These are phyloP conservation scores for Trypanosoma melophagium DNA, from an alignment of 208 protist species.

Conservation along the genomic window DNA sequence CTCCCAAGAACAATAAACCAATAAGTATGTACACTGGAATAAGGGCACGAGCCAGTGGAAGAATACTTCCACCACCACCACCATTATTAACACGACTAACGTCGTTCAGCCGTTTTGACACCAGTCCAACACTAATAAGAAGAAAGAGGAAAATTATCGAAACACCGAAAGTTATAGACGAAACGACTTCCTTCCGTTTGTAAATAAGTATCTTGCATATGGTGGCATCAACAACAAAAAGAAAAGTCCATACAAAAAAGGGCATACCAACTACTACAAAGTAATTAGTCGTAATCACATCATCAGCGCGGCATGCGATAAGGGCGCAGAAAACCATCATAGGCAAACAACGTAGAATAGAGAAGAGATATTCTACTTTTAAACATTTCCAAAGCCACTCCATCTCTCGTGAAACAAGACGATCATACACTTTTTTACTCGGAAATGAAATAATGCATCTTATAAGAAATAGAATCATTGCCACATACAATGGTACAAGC, in stretches of 20 bases:
- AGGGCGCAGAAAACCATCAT: constrained; percentile 53
- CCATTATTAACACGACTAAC: constrained; percentile 31
- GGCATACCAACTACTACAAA: constrained; percentile 67
- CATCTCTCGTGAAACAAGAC: constrained; percentile 28
- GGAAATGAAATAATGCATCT: constrained; percentile 25
- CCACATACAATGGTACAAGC: constrained; percentile 66
- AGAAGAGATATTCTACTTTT: constrained; percentile 36
- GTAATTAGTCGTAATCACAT: constrained; percentile 64
- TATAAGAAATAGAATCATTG: constrained; percentile 36
- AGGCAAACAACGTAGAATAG: constrained; percentile 32
- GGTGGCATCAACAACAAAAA: constrained; percentile 35
- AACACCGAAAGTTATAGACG: constrained; percentile 9
- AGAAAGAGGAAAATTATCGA: constrained; percentile 14
- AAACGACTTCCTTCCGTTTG: neutral
- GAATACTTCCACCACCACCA: constrained; percentile 19
- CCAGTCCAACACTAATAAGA: constrained; percentile 45
- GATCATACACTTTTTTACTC: constrained; percentile 9
- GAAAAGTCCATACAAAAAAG: constrained; percentile 34
- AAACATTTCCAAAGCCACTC: constrained; percentile 31
- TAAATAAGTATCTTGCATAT: no score
- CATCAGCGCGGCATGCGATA: constrained; percentile 66
- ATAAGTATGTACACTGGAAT: constrained; percentile 65
- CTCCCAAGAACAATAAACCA: constrained; percentile 1
- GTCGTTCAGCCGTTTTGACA: constrained; percentile 63
- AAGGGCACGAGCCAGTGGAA: constrained; percentile 36